Base-by-base conservation (phyloP, 108 stramenopile genomes). In the Cyclotella choctawhatcheeana region DNA sequence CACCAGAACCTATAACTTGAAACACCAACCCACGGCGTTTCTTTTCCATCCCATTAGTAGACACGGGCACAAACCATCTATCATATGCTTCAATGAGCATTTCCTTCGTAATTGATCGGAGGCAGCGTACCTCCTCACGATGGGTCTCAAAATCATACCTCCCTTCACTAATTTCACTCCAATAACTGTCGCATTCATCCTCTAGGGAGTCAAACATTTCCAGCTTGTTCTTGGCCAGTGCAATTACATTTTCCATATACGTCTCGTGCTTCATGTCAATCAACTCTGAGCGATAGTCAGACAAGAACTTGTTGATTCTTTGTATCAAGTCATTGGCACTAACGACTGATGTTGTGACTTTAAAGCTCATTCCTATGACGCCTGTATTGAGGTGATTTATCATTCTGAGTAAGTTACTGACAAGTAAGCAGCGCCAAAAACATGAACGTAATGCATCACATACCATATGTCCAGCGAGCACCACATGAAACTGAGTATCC, bases 131-230 rank as follows among this genome's bases (percentile, higher is more conserved):
- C 72, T 95, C 94, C 18, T 86, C 81, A 12, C 89, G 71, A 22
- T 86, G 54, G 0, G 69, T 71, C 60, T 95, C 84, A 81, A 86
- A 95, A 20, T 84, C 77, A 45, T 77, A 90, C 8, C 90, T 76
- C 16, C 85, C 76, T 58, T 95, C 89, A 17, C 62, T 74, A 33
- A 89, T 93, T 67, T 88, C 88, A 22, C 70, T 56, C 89, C 92
- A 93, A 62, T 85, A 73, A 34, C 65, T 63, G 50, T 52, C 60
- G 5, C 61, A 64, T 77, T 89, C 89, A 18, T 95, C 94, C 14
- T 86, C 73, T 37, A 95, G 67, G 20, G 90, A 93, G 51, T 93
- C 86, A 67, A 81, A 88, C 78, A 82, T 88, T 60, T 91, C 83
- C 24, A 95, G 76, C 58, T 95, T 95, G 54, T 86, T 79, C 59